Evolutionary conservation across 176 grass and related monocot species (phyloP).

Genomic region (Oryza meyeriana): DNA sequence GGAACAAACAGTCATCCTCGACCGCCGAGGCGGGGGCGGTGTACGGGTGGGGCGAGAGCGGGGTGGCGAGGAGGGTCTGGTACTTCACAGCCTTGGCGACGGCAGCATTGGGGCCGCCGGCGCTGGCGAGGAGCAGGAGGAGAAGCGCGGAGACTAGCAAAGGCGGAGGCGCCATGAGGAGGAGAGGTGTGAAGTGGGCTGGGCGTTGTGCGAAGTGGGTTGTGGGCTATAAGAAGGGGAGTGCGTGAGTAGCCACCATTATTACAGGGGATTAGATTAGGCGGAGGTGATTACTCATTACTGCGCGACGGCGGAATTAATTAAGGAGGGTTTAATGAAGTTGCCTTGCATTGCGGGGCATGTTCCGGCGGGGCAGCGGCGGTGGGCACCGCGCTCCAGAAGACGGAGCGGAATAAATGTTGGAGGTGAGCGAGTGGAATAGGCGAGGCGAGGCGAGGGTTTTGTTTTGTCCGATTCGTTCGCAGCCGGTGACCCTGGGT

Average conservation of each 20-base stretch:
- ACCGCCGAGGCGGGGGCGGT: background rate
- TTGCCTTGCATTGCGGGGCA: constrained; percentile 10
- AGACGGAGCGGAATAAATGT: constrained; percentile 44
- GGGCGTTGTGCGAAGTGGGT: background rate
- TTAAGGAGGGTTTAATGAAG: background rate
- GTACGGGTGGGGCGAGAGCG: constrained; percentile 28
- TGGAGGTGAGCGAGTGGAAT: background rate
- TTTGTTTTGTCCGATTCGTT: no score
- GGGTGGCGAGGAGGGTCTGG: constrained; percentile 43
- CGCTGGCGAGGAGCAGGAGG: constrained; percentile 11
- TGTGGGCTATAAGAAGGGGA: constrained; percentile 27
- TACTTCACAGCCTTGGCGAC: background rate
- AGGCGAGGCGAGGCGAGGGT: no score
- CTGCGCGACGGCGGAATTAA: background rate
- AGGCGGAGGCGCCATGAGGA: constrained; percentile 24
- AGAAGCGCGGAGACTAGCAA: constrained; percentile 15
- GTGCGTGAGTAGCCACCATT: background rate
- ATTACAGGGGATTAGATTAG: constrained; percentile 17
- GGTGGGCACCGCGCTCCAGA: background rate
- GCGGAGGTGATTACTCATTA: background rate
- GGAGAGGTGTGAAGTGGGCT: background rate
- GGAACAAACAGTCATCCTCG: constrained; percentile 1
- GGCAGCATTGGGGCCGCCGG: background rate
- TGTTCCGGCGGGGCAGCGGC: constrained; percentile 18
- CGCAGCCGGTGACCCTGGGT: background rate